phyloP scores from a whole-genome alignment of 208 protist genomes.

The Acanthamoeba royreba region DNA sequence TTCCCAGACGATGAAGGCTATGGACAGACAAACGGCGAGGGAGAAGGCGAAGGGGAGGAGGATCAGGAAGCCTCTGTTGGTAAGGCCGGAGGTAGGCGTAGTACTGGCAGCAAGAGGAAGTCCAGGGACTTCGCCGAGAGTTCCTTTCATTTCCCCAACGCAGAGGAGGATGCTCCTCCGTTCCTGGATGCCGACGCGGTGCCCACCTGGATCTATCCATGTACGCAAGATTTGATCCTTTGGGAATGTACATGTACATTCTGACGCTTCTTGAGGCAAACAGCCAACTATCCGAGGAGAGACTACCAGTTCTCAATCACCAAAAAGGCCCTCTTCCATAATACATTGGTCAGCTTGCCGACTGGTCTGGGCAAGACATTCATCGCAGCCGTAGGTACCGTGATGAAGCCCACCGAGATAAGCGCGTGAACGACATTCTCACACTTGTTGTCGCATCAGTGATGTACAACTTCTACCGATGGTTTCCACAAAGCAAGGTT shows the following conservation, averaged over 20 bases:
- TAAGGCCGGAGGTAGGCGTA: neutral
- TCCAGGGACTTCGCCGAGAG: neutral
- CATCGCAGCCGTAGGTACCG: conserved; percentile 76
- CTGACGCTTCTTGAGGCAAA: neutral
- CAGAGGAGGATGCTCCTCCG: neutral
- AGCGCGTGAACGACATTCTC: neutral
- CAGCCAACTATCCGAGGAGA: conserved; percentile 48
- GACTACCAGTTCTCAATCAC: conserved; percentile 50
- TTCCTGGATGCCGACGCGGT: neutral
- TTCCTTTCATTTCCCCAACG: neutral
- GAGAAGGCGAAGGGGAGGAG: neutral
- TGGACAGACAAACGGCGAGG: neutral
- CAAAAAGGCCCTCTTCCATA: conserved; percentile 68
- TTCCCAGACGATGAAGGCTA: neutral
- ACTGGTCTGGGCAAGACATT: conserved; percentile 87
- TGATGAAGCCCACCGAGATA: neutral
- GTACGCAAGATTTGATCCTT: no score
- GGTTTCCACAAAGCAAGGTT: conserved; percentile 76
- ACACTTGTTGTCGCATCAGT: conserved; percentile 25
- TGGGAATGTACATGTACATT: neutral
- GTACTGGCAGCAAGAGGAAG: neutral
- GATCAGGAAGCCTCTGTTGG: neutral
- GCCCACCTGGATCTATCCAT: conserved; percentile 32
- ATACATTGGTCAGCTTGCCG: conserved; percentile 82
- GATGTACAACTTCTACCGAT: conserved; percentile 83